Conservation (phyloP, 345 rosid genomes). For the Bruguiera sexangula region DNA sequence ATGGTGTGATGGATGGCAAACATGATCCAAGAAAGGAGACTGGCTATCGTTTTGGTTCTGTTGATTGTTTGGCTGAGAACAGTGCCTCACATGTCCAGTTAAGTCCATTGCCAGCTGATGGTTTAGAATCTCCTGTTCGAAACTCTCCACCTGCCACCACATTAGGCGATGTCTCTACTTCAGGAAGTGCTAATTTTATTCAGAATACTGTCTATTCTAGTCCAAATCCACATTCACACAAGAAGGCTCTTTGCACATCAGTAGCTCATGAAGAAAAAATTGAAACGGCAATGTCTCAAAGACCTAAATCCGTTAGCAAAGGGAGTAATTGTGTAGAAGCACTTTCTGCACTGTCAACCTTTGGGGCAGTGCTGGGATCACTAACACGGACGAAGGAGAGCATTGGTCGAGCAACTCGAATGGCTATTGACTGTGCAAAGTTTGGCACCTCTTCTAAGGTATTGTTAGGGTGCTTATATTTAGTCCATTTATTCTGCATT, state of each 20-base stretch:
- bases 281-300: slow-evolving; percentile 40
- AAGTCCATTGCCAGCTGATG: slow-evolving; percentile 43
- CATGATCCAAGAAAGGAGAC: slow-evolving; percentile 25
- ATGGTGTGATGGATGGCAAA: slow-evolving; percentile 33
- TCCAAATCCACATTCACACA: slow-evolving; percentile 37
- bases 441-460: slow-evolving; percentile 76
- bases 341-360: slow-evolving; percentile 52
- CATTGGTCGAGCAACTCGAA: slow-evolving; percentile 86
- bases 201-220: slow-evolving; percentile 48
- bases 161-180: slow-evolving; percentile 46
- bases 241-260: slow-evolving; percentile 28
- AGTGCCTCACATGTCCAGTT: slow-evolving; percentile 20
- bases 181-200: slow-evolving; percentile 55
- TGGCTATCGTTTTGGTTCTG: slow-evolving; percentile 30
- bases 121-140: slow-evolving; percentile 48
- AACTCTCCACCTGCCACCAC: slow-evolving; percentile 43
- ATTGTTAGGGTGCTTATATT: slow-evolving; percentile 5
- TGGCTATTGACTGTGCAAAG: slow-evolving; percentile 87
- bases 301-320: slow-evolving; percentile 44
- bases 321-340: slow-evolving; percentile 46
- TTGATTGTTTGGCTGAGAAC: slow-evolving; percentile 39
- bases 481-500: not conserved
- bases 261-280: slow-evolving; percentile 45
- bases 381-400: slow-evolving; percentile 89
- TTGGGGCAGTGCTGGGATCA: slow-evolving; percentile 62